Evolutionary conservation across 163 green algal genomes (phyloP).

Genomic region (Volvox carteri): DNA sequence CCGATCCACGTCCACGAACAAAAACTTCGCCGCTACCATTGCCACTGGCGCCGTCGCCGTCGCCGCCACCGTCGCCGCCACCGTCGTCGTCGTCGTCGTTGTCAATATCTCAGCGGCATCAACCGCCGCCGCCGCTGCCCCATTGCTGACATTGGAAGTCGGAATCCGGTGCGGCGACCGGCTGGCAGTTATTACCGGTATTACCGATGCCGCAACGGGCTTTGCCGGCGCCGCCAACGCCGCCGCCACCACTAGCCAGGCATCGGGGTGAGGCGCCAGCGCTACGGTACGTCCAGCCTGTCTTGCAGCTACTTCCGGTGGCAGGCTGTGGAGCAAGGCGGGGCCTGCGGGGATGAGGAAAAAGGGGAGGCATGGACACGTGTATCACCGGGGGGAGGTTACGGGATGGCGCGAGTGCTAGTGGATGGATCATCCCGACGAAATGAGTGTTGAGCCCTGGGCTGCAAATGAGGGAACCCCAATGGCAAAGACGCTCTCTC

Average conservation of each 20-base stretch:
- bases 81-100: not conserved
- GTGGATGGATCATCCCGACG: too few species aligned
- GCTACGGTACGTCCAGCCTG: conserved; percentile 59
- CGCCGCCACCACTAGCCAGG: conserved; percentile 58
- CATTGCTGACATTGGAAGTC: too few species aligned
- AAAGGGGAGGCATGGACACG: too few species aligned
- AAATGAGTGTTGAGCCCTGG: too few species aligned
- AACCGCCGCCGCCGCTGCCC: conserved; percentile 50
- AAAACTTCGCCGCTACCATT: too few species aligned
- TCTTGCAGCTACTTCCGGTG: conserved; percentile 55
- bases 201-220: not conserved
- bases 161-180: too few species aligned
- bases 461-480: too few species aligned
- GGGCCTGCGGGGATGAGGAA: conserved; percentile 18
- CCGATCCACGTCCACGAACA: conserved; percentile 48
- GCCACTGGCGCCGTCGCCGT: too few species aligned
- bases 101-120: not conserved
- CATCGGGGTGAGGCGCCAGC: conserved; percentile 45
- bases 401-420: too few species aligned
- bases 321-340: conserved; percentile 24
- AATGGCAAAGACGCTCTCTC: too few species aligned
- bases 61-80: not conserved
- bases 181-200: too few species aligned
- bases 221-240: not conserved
- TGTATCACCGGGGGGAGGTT: too few species aligned